Evolutionary conservation across 768 basidiomycete genomes (phyloP).

Genomic region (Symmetrospora coprosmae): DNA sequence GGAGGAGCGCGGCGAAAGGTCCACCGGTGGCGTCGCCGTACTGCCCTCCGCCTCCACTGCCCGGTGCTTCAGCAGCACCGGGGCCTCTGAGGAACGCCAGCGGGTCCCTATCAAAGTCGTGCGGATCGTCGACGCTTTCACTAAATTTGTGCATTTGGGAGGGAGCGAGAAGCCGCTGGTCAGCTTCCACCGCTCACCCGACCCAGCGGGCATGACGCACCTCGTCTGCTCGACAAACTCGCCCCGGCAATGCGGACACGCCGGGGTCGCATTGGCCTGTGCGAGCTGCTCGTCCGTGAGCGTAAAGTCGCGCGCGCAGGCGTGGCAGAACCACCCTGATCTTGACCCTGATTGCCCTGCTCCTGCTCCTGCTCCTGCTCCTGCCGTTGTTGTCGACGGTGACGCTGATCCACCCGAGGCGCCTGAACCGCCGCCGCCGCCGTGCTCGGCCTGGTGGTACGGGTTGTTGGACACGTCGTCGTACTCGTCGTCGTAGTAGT

Average conservation of each 20-base stretch:
- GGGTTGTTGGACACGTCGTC: conserved; percentile 9
- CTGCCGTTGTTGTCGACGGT: not conserved
- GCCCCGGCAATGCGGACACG: conserved; percentile 11
- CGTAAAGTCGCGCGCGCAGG: not conserved
- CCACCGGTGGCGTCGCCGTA: no score
- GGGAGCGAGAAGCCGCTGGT: not conserved
- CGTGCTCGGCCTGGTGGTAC: not conserved
- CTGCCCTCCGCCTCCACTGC: no score
- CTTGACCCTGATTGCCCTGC: no score
- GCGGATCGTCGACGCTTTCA: conserved; percentile 15
- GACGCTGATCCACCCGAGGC: not conserved
- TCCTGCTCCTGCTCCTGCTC: no score
- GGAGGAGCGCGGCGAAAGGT: no score
- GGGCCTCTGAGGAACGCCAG: conserved; percentile 1
- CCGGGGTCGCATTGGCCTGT: not conserved
- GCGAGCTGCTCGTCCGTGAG: no score
- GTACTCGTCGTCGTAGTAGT: no score
- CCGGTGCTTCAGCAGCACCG: not conserved
- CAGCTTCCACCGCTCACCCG: not conserved
- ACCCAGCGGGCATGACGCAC: not conserved
- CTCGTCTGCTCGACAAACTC: conserved; percentile 4
- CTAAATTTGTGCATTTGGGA: not conserved
- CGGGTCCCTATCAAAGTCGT: conserved; percentile 5
- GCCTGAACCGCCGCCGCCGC: no score
- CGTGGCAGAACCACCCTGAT: conserved; percentile 19